Base-by-base conservation (phyloP, 2,329 filamentous ascomycete genomes). In the Emergomyces orientalis region DNA sequence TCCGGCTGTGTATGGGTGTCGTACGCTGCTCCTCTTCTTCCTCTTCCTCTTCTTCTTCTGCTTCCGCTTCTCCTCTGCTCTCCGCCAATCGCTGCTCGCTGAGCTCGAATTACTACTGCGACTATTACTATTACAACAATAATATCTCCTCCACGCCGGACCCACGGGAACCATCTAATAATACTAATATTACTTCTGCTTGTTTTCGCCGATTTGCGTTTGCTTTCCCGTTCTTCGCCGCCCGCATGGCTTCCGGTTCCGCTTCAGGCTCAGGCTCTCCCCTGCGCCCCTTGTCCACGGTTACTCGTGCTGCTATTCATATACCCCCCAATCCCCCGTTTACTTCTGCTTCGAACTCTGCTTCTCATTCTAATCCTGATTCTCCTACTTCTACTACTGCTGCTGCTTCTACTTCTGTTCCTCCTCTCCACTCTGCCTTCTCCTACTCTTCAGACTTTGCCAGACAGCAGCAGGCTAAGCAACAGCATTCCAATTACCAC, bases 401-500 rank as follows among this genome's bases (percentile, higher is more conserved):
- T 9, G 4, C 45, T 25, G 0, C 45, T 25, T 2, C n/a, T 22
- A 0, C 45, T 47, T 2, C 45, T 47, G 32, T 22, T 2, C 30
- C 58, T 34, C 57, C 41, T 25, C n/a, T 47, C 59, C 39, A 59
- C 55, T 49, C 63, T 34, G 79, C 75, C 70, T 76, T 75, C 73
- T 79, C 75, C 70, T 76, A 75, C 73, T 82, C 79, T 69, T 76
- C 79, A 73, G 81, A 84, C 76, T 85, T 84, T 75, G 77, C 79
- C 73, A 77, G 80, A 76, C 82, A 85, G 68, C 81, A 84, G 72
- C 72, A 83, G 70, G 75, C 77, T 69, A 84, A 84, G 72, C 83
- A 85, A 73, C 78, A 81, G 66, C 79, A 79, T 69, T 82, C 78
- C 72, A 83, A 85, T 70, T 85, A 82, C 66, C 79, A 79, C 69